phyloP scores from a whole-genome alignment of 257 asterid species.

The Solanum neorickii region DNA sequence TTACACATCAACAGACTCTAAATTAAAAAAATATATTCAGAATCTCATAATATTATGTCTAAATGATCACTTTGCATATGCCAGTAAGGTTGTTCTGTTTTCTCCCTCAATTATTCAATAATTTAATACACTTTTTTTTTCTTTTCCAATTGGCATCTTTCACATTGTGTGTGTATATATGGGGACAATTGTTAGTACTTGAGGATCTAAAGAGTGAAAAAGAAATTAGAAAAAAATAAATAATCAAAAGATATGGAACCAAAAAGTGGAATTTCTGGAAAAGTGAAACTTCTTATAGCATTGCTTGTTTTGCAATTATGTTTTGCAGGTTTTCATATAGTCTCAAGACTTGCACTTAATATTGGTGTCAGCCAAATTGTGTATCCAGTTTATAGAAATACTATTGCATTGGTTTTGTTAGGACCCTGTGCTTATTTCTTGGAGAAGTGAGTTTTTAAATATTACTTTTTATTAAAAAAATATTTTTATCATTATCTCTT shows the following conservation, averaged over 20 bases:
- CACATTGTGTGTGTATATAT: not conserved
- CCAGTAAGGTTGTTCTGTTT: not conserved
- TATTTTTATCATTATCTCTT: not conserved
- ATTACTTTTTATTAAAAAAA: not conserved
- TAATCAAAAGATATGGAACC: slow-evolving; percentile 25
- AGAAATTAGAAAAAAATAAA: not conserved
- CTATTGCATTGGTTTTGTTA: slow-evolving; percentile 52
- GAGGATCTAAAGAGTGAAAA: not conserved
- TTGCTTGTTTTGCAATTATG: slow-evolving; percentile 65
- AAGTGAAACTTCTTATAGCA: slow-evolving; percentile 51
- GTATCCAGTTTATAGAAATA: slow-evolving; percentile 73
- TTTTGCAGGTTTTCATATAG: slow-evolving; percentile 84
- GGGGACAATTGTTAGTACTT: not conserved
- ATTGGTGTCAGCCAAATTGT: slow-evolving; percentile 86
- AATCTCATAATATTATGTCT: slow-evolving; percentile 21
- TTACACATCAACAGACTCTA: slow-evolving; percentile 17
- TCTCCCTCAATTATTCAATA: not conserved
- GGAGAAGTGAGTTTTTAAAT: slow-evolving; percentile 44
- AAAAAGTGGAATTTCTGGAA: slow-evolving; percentile 28
- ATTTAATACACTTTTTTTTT: not conserved
- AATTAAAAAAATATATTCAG: not conserved
- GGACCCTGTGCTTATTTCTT: slow-evolving; percentile 77
- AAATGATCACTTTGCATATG: slow-evolving; percentile 53
- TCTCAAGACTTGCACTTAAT: slow-evolving; percentile 73
- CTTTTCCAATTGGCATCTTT: not conserved